phyloP scores from a whole-genome alignment of 345 rosid genomes.

The Angophora floribunda region DNA sequence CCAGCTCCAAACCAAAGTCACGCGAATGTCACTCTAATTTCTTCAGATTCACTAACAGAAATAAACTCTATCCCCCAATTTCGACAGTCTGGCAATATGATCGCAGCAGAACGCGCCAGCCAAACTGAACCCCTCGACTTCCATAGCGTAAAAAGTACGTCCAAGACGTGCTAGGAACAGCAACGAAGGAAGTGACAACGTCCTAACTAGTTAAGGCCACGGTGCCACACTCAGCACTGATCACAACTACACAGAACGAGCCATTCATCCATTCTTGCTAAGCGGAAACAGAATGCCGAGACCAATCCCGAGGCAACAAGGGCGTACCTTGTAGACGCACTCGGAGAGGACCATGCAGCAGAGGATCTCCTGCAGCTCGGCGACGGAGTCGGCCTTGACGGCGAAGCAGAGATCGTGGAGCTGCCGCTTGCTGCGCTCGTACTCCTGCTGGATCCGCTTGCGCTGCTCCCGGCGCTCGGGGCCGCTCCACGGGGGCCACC shows the following conservation, averaged over 20 bases:
- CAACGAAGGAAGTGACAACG: background rate
- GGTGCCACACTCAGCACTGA: background rate
- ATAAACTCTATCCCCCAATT: background rate
- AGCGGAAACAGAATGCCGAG: background rate
- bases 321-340: constrained; percentile 81
- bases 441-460: constrained; percentile 65
- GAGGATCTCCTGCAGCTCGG: constrained; percentile 84
- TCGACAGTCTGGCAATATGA: background rate
- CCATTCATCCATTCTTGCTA: background rate
- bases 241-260: background rate
- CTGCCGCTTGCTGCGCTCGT: constrained; percentile 59
- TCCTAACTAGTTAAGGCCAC: background rate
- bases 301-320: background rate
- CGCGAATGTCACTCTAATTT: background rate
- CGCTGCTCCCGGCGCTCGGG: constrained; percentile 36
- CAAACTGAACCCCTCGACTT: background rate
- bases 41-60: background rate
- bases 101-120: background rate
- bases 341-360: constrained; percentile 97
- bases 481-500: constrained; percentile 78
- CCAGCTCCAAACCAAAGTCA: background rate
- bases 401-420: constrained; percentile 75
- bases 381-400: constrained; percentile 67
- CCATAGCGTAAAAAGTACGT: background rate
- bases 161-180: background rate